Base-by-base conservation (phyloP, 352 stramenopile species). In the Hyaloperonospora brassicae region DNA sequence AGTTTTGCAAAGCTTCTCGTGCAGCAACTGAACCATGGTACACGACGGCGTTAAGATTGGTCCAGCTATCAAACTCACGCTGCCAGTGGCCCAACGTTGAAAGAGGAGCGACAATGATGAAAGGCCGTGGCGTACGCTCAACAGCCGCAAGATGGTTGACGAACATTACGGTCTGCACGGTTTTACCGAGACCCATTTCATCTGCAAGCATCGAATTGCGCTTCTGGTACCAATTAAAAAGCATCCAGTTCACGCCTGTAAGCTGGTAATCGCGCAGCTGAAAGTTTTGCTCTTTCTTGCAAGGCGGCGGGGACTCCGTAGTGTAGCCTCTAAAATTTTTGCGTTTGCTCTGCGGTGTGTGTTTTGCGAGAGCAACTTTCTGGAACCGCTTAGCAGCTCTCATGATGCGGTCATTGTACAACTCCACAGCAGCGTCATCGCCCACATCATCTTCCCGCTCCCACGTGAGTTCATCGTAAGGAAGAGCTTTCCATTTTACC, bases 241-340 rank as follows among this genome's bases (percentile, higher is more conserved):
- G 77, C 68, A 99, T 89, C 97, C 97, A 99, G 59, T 99, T 99
- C 2, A 99, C 90, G 36, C 97, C 97, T 17, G 97, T 96, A 43
- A 99, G 76, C 75, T 99, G 97, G 76, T 99, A 99, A 59, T 98
- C 95, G 17, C 97, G 87, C 31, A 99, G 72, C 43, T 92, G 81
- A 49, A 94, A 80, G 1, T 48, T 52, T 45, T 89, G 72, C 3
- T 66, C 65, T 25, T 76, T 70, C 41, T 73, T 87, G 61, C 81
- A 81, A 5, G 76, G 70, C 12, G 81, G 81, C 1, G 59, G 66
- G 6, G 77, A 78, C 14, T 75, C 63, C 7, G 75, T 56, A 1
- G 78, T 86, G 58, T 93, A 93, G 11, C 74, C 77, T 47, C 75
- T 61, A 27, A 93, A 93, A 22, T 87, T 82, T 41, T 87, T 91